Base-by-base conservation (phyloP, 2,329 filamentous ascomycete species). In the Colletotrichum spinosum region DNA sequence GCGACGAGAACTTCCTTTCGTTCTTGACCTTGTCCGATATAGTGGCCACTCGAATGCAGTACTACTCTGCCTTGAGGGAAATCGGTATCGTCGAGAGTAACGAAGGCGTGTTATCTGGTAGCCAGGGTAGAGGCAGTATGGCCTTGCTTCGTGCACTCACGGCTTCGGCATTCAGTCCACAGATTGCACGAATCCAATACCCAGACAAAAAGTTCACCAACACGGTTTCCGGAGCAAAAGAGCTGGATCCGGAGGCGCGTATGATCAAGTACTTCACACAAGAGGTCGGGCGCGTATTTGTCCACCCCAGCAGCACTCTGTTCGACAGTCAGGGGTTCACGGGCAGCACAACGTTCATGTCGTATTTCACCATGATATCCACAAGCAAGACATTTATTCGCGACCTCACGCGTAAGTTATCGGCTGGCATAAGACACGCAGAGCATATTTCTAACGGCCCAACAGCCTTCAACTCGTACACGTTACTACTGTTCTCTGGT, bases 171-270 rank as follows among this genome's bases (percentile, higher is more conserved):
- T 93, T 93, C 76, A 87, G 88, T 37, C 96, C 96, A 0, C 95
- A 98, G 78, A 89, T 97, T 69, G 94, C 94, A 12, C 89, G 94
- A 57, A 97, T 99, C 74, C 91, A 94, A 69, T 93, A 97, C 70
- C 96, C 96, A 0, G 93, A 97, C 79, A 97, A 97, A 82, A 98
- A 97, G 77, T 99, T 97, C 77, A 92, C 92, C 11, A 89, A 90
- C 41, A 93, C 92, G 2, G 88, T 97, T 68, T 92, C 93, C 1
- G 96, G 96, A 8, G 93, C 96, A 0, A 92, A 98, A 1, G 95
- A 96, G 75, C 84, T 97, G 7, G 96, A 99, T 74, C 95, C 95
- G 0, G 95, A 98, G 78, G 95, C 95, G 5, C 86, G 90, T 57
- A 92, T 91, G 3, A 97, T 99, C 79, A 96, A 94, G 75, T 99